Evolutionary conservation across 2,329 filamentous ascomycete species (phyloP), one percentile per base, ranked within the genome.

Genomic region (Paecilomyces sp.): DNA sequence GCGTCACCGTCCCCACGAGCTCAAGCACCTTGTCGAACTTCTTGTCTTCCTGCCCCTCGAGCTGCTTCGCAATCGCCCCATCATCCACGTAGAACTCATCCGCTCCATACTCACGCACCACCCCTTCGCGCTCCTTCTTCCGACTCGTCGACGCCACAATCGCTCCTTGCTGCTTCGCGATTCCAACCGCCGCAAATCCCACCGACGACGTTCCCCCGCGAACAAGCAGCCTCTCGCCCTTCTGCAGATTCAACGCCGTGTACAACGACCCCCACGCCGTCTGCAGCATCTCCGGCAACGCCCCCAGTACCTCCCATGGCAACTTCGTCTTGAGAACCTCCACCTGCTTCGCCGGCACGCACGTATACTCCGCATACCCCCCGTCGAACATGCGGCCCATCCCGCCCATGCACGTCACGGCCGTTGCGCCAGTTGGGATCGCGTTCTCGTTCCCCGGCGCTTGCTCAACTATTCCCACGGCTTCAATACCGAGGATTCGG

Each of bases 221-320:
- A n/a, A 82, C 71, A n/a, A 83, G 68, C 57, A 82, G 59, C 13
- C 69, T 73, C 11, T 82, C 78, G 0, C 73, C 75, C 11, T 70
- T 65, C 54, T 71, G 58, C 22, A 81, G 57, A 52, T 70, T 66
- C 54, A 82, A 64, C 3, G 70, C 66, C 54, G 67, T 70, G n/a
- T 75, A 74, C 41, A 82, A 60, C 6, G 72, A 71, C 0, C 80
- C 80, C 65, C 75, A 81, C 1, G 80, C 76, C 2, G 80, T 82
- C 68, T 81, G 79, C 60, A 82, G 60, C 79, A 82, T 82, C 67
- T 81, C 80, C 2, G 79, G 79, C 57, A 80, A 67, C 0, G 80
- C 79, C 4, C 78, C 80, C 1, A 83, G 62, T 1, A 72, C 66
- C 30, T 74, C 70, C 79, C 79, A 81, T 0, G 67, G 64, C 4